Evolutionary conservation across 1,139 yeast species (phyloP).

Genomic region (Ogataea hybrid): DNA sequence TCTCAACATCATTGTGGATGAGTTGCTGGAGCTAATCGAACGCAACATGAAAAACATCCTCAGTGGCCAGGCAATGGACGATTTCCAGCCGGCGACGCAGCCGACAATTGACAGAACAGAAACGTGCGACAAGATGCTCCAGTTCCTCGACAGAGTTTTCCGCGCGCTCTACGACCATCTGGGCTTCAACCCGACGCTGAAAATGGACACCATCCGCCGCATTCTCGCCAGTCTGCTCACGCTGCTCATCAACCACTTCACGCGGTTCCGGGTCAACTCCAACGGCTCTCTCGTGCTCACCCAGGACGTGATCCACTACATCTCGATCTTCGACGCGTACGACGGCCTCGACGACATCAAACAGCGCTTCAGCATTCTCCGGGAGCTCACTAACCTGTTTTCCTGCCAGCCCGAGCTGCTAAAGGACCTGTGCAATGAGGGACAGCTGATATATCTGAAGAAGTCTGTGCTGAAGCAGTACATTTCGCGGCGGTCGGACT

Average conservation of each 20-base stretch:
- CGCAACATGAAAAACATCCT: constrained; percentile 49
- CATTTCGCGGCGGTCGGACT: constrained; percentile 53
- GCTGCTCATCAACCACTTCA: constrained; percentile 68
- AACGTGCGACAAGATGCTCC: constrained; percentile 64
- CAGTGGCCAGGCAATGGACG: constrained; percentile 62
- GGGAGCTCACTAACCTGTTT: constrained; percentile 82
- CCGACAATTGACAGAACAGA: constrained; percentile 60
- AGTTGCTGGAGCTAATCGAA: constrained; percentile 50
- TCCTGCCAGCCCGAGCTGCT: constrained; percentile 77
- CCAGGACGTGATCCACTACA: constrained; percentile 79
- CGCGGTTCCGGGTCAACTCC: constrained; percentile 71
- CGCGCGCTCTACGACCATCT: constrained; percentile 15
- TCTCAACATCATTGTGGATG: constrained; percentile 62
- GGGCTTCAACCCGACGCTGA: constrained; percentile 22
- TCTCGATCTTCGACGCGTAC: constrained; percentile 58
- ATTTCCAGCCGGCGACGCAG: constrained; percentile 47
- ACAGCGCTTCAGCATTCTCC: constrained; percentile 68
- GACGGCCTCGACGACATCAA: constrained; percentile 63
- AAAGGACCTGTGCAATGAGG: constrained; percentile 78
- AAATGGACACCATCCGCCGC: constrained; percentile 32
- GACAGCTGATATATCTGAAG: constrained; percentile 69
- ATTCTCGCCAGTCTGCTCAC: constrained; percentile 62
- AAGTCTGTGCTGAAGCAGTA: constrained; percentile 67
- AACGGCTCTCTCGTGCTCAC: constrained; percentile 86
- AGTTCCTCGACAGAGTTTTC: constrained; percentile 35